Evolutionary conservation across 139 green algal species (phyloP), one percentile per base, ranked within the genome.

Genomic region (Spirogloea muscicola): DNA sequence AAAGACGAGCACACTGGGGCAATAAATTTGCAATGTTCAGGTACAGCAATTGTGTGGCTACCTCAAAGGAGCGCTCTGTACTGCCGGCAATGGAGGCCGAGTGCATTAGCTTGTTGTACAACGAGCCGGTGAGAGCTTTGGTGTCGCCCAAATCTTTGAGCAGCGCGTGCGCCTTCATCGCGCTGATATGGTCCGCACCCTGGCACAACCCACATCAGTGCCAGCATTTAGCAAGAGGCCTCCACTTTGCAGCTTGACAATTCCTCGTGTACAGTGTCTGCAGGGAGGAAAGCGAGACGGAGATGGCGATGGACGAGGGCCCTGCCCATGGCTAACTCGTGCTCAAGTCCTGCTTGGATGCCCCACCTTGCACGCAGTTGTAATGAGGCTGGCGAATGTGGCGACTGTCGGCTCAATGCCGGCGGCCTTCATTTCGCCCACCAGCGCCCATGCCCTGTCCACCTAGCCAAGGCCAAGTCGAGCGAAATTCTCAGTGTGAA

Each of bases 71-170:
- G 34, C 18, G 31, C 21, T 68, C 59, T 4, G 36, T 48, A 21
- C 31, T 49, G 34, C 25, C 59, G 1, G 59, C 10, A 16, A 31
- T 25, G 37, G 33, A 37, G 34, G 59, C 59, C 38, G 34, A 68
- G 59, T 68, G 59, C 21, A 68, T 68, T 37, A 68, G 59, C 36
- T 68, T 68, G 59, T 68, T 68, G 59, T 49, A 68, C 25, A 39
- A 36, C 21, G 59, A 25, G 25, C 38, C 37, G 59, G 34, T 49
- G 34, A 68, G 10, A 1, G 36, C 59, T 0, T 31, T 25, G 13
- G 34, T 68, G 38, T 37, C 48, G 5, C 59, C 59, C 59, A 37
- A 51, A 18, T 25, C 2, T 13, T 39, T 3, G 38, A 49, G 31
- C 59, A 68, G 34, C 3, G 9, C 38, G n/a, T 42, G 37, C 13